Base-by-base conservation (phyloP, 176 grass and related monocot species). In the Urochloa ruziziensis region DNA sequence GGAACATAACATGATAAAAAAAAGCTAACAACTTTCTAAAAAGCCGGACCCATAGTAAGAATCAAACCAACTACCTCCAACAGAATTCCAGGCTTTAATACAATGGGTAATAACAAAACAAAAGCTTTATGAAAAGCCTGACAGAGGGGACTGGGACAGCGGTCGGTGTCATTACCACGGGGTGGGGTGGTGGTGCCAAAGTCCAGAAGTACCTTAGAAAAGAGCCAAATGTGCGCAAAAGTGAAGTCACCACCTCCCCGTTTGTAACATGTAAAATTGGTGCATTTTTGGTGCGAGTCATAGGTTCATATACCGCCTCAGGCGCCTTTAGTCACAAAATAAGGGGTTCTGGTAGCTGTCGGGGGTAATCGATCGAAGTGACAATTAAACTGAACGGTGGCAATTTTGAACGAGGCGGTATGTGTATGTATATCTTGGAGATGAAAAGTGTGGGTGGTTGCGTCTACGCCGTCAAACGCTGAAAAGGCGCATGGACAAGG, bases 181-280 rank as follows among this genome's bases (percentile, higher is more conserved):
- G n/a, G n/a, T n/a, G 9, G 37, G 67, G 47, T 67, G 79, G 65
- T 42, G 78, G 64, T 77, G 54, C 6, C 37, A 57, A 56, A 35
- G 46, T 43, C 69, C 11, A 17, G 10, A 69, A 29, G 52, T 54
- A 4, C 40, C 28, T 51, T 30, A 2, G 39, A 34, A 43, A 66
- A 40, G 40, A 56, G 63, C 17, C 58, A 79, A 74, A 67, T 6
- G 49, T 52, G 30, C 25, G 46, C 15, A 2, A 59, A 86, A 73
- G 32, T 1, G 11, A 58, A 70, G 29, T 59, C n/a, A 79, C 59
- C 73, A 34, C 59, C 67, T 48, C 10, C n/a, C 9, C 66, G 4
- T 24, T 67, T 86, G 88, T 83, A 68, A 79, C 48, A 32, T 83
- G 80, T 83, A 61, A 74, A 67, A 67, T 21, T 66, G 32, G 25